phyloP scores from a whole-genome alignment of 768 basidiomycete genomes.

The Roridomyces roridus region DNA sequence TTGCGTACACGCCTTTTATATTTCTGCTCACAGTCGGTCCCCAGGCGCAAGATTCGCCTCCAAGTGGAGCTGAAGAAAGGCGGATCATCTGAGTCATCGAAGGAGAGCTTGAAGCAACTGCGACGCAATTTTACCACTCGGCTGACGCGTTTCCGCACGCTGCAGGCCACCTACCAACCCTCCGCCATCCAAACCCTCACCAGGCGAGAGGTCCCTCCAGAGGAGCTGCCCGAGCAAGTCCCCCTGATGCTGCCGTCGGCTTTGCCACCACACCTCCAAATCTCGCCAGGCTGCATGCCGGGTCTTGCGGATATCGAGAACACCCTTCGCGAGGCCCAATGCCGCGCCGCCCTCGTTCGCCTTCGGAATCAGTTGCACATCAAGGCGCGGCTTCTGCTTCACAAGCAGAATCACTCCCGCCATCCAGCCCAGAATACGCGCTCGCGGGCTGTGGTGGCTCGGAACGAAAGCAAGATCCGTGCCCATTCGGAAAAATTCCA shows the following conservation, averaged over 20 bases:
- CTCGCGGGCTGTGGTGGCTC: not conserved
- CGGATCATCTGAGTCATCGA: not conserved
- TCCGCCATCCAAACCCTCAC: too few species aligned
- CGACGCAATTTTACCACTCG: not conserved
- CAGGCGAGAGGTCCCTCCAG: too few species aligned
- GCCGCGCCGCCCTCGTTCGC: constrained; percentile 19
- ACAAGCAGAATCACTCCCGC: not conserved
- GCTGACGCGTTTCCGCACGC: not conserved
- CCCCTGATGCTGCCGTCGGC: not conserved
- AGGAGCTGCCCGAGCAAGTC: too few species aligned
- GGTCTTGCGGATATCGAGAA: constrained; percentile 20
- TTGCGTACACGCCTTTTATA: too few species aligned
- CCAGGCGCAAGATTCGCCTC: not conserved
- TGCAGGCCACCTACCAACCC: too few species aligned
- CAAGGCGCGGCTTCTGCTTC: constrained; percentile 15
- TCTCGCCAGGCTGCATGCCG: not conserved
- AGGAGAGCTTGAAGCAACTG: not conserved
- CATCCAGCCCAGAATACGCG: constrained; percentile 11
- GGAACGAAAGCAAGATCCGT: constrained; percentile 11
- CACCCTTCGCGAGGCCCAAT: constrained; percentile 26
- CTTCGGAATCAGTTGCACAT: constrained; percentile 27
- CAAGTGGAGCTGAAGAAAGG: constrained; percentile 1
- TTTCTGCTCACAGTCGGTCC: not conserved
- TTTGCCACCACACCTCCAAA: not conserved
- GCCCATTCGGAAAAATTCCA: constrained; percentile 7